Conservation (phyloP, 169 alveolate genomes). For the Eimeria tenella region DNA sequence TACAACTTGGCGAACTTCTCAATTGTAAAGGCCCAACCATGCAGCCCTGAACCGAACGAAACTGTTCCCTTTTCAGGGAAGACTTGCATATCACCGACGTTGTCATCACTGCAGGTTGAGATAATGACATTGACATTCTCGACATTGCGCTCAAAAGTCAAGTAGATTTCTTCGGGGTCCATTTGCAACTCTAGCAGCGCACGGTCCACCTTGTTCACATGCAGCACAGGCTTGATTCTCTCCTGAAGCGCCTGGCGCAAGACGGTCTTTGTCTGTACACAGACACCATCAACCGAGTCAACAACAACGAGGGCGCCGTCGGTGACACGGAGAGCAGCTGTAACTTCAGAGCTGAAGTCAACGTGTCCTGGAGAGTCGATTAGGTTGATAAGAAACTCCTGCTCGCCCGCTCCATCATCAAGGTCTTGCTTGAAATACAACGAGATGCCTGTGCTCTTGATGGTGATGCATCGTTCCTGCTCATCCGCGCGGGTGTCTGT, state of each 20-base stretch:
- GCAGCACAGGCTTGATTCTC: slow-evolving; percentile 98
- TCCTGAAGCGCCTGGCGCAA: slow-evolving; percentile 99
- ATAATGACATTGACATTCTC: slow-evolving; percentile 98
- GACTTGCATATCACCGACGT: slow-evolving; percentile 97
- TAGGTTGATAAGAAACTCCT: slow-evolving; percentile 97
- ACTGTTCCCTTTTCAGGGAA: slow-evolving; percentile 99
- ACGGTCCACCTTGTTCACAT: slow-evolving; percentile 99
- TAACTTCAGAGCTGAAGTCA: slow-evolving; percentile 99
- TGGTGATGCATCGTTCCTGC: slow-evolving; percentile 99
- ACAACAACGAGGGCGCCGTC: slow-evolving; percentile 99
- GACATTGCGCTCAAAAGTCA: slow-evolving; percentile 96
- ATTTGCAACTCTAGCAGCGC: slow-evolving; percentile 97
- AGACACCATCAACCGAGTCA: slow-evolving; percentile 99
- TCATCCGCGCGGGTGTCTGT: slow-evolving; percentile 99
- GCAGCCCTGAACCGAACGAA: slow-evolving; percentile 99
- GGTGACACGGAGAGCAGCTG: slow-evolving; percentile 99
- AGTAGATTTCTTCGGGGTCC: slow-evolving; percentile 99
- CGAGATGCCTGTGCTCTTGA: slow-evolving; percentile 99
- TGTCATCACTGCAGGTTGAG: slow-evolving; percentile 96
- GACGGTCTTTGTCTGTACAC: slow-evolving; percentile 99
- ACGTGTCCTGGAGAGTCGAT: slow-evolving; percentile 99
- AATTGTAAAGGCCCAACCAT: slow-evolving; percentile 99
- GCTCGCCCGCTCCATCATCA: slow-evolving; percentile 91
- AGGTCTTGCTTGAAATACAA: slow-evolving; percentile 98
- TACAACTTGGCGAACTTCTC: slow-evolving; percentile 97